Conservation (phyloP, 371 early-diverging fungal genomes). For the Paramicrosporidium saccamoebae region DNA sequence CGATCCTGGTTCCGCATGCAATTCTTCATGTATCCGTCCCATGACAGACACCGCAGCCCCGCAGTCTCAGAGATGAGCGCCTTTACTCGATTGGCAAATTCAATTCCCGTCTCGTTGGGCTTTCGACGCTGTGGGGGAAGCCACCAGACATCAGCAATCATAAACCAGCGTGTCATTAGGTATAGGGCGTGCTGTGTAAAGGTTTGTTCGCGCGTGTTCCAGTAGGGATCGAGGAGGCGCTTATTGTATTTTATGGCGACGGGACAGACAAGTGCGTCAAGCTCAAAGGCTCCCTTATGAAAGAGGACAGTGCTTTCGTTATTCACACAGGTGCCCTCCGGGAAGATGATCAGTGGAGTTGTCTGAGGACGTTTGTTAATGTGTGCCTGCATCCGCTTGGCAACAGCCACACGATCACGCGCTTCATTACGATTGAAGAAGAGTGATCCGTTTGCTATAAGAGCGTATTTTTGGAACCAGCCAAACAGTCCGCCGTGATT, state of each 20-base stretch:
- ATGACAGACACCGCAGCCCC: too few species aligned
- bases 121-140: too few species aligned
- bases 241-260: conserved; percentile 21
- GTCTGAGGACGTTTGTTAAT: conserved; percentile 5
- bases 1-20: too few species aligned
- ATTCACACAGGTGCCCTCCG: conserved; percentile 66
- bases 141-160: too few species aligned
- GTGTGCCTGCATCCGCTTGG: conserved; percentile 9
- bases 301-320: conserved; percentile 45
- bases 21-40: too few species aligned
- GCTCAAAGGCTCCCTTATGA: conserved; percentile 58
- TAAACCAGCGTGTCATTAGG: conserved; percentile 33
- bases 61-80: too few species aligned
- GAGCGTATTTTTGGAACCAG: conserved; percentile 21
- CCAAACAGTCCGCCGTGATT: conserved; percentile 19
- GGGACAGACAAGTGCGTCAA: conserved; percentile 17
- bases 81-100: too few species aligned
- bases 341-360: conserved; percentile 39
- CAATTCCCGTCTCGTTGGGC: too few species aligned
- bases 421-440: conserved; percentile 33
- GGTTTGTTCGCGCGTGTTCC: conserved; percentile 23
- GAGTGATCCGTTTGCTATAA: conserved; percentile 25
- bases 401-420: conserved; percentile 15
- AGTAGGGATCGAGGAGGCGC: conserved; percentile 21
- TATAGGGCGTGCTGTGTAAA: conserved; percentile 23